These are phyloP conservation scores for Plantago major DNA, from an alignment of 257 asterid genomes.

Conservation along the genomic window DNA sequence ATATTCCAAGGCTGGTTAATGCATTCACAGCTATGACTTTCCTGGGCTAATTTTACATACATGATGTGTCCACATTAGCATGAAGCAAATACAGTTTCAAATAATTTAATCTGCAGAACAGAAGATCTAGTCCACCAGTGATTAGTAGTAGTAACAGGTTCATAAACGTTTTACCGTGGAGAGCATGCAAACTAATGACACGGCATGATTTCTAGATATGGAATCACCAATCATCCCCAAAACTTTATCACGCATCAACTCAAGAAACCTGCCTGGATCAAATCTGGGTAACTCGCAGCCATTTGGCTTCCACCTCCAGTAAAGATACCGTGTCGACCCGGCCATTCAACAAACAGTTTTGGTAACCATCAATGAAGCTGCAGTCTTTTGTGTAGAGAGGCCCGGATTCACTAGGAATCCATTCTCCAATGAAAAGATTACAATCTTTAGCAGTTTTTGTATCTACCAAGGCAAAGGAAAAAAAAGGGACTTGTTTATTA, in stretches of 20 bases:
- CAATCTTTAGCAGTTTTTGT: constrained; percentile 20
- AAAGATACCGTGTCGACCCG: constrained; percentile 58
- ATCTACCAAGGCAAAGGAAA: no score
- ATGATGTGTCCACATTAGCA: no score
- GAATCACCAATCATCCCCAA: constrained; percentile 80
- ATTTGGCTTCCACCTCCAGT: constrained; percentile 82
- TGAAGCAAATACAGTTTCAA: no score
- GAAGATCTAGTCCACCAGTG: no score
- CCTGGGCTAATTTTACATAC: no score
- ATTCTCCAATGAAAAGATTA: constrained; percentile 61
- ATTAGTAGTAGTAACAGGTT: no score
- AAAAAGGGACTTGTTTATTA: no score
- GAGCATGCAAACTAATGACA: constrained; percentile 72
- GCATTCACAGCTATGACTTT: no score
- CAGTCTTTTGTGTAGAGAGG: constrained; percentile 68
- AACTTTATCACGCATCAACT: constrained; percentile 48
- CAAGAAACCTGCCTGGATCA: constrained; percentile 45
- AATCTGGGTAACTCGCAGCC: constrained; percentile 55
- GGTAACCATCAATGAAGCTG: constrained; percentile 52
- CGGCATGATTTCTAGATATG: constrained; percentile 78
- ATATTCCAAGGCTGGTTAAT: no score
- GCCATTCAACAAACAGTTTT: constrained; percentile 75
- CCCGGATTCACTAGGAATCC: constrained; percentile 56
- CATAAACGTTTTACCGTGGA: constrained; percentile 47
- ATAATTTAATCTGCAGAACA: no score